These are phyloP conservation scores for Marasmius tenuissimus DNA, from an alignment of 1,284 basidiomycete genomes.

Conservation along the genomic window DNA sequence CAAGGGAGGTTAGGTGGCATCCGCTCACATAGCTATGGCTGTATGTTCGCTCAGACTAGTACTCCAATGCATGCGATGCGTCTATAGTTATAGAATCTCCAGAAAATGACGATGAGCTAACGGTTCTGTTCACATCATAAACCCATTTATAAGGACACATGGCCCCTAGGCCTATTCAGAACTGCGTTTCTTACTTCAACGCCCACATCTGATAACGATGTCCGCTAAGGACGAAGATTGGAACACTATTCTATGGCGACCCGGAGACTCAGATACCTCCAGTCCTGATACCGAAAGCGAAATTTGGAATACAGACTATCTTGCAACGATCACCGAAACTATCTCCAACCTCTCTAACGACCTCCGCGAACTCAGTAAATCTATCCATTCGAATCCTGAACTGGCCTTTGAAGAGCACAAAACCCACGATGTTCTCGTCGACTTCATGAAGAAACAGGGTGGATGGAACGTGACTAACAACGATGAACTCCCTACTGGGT, in stretches of 20 bases:
- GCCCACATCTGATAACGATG: not conserved
- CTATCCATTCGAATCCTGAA: constrained; percentile 73
- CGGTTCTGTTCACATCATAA: no score
- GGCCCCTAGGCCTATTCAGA: not conserved
- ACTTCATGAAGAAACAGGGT: constrained; percentile 52
- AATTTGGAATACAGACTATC: not conserved
- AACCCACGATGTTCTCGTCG: constrained; percentile 54
- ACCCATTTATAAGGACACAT: not conserved
- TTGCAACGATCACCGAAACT: constrained; percentile 52
- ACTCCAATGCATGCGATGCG: no score
- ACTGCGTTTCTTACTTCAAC: not conserved
- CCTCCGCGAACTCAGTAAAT: constrained; percentile 60
- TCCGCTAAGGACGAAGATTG: not conserved
- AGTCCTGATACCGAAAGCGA: not conserved
- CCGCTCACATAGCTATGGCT: no score
- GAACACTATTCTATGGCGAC: not conserved
- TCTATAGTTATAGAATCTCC: no score
- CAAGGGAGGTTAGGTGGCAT: no score
- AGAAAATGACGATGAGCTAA: no score
- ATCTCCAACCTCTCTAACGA: constrained; percentile 55
- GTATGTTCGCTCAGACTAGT: no score
- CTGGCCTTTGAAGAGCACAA: constrained; percentile 53
- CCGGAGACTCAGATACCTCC: not conserved
- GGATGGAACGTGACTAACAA: constrained; percentile 60
- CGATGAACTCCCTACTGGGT: constrained; percentile 67